These are phyloP conservation scores for Syzygium aromaticum DNA, from an alignment of 345 rosid genomes.

Conservation along the genomic window DNA sequence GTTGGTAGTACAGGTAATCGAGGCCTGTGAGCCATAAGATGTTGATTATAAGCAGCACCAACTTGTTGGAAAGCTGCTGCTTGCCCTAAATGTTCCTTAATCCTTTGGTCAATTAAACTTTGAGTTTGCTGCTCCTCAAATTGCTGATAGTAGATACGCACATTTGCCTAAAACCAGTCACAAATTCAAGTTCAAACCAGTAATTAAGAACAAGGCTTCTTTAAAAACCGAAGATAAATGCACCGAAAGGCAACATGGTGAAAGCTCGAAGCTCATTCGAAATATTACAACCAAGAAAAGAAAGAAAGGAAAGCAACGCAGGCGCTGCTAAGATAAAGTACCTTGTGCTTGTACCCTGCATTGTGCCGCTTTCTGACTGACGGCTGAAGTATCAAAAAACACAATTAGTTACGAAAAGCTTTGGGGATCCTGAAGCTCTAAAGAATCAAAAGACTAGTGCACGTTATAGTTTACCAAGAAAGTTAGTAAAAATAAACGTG, in stretches of 20 bases:
- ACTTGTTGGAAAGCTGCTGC: slow-evolving; percentile 80
- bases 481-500: background rate
- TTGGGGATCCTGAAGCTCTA: background rate
- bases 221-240: background rate
- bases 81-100: slow-evolving; percentile 94
- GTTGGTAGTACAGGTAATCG: slow-evolving; percentile 71
- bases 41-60: slow-evolving; percentile 80
- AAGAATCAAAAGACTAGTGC: background rate
- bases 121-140: slow-evolving; percentile 98
- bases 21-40: slow-evolving; percentile 61
- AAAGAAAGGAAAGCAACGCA: background rate
- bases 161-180: slow-evolving; percentile 62
- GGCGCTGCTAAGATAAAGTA: slow-evolving; percentile 2
- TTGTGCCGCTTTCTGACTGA: slow-evolving; percentile 99
- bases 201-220: background rate
- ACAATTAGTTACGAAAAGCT: background rate
- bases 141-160: slow-evolving; percentile 84
- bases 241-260: background rate
- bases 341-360: slow-evolving; percentile 99
- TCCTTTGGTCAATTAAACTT: slow-evolving; percentile 89
- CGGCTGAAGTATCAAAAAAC: slow-evolving; percentile 42
- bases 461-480: background rate
- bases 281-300: background rate
- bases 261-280: background rate
- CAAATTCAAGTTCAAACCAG: background rate